Base-by-base conservation (phyloP, 768 basidiomycete species). In the Suillus bovinus region DNA sequence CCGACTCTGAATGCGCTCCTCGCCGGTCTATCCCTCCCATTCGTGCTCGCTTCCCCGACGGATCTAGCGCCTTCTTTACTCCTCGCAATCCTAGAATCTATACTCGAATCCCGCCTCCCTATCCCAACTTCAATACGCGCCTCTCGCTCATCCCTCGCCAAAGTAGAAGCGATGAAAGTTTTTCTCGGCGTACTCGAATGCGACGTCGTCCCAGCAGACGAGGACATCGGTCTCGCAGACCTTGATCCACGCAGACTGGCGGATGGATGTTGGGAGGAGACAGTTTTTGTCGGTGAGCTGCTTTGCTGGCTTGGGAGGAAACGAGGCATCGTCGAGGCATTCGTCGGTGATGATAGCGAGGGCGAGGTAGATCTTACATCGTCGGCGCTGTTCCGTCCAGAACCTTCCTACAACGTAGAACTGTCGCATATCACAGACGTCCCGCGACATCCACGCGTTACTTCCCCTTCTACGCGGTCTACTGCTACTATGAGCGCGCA, bases 11-110 rank as follows among this genome's bases (percentile, higher is more conserved):
- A 86, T 65, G 64, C 70, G 27, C 81, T 87, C 44, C 78, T 87
- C 39, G 65, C 64, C 1, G 68, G 76, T 0, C 72, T 87, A 49
- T 65, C 72, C 22, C 71, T 87, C 22, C 83, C 84, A 3, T 76
- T 86, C 52, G 66, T 68, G 27, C 70, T 89, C 16, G 69, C 79
- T 41, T 79, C 83, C 39, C 85, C 84, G 16, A 71, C 76, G 13
- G 88, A 93, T 67, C 81, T 93, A 11, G 90, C 88, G 0, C 90
- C 91, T 0, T 84, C 86, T 0, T 80, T 93, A 9, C 80, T 93
- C 27, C 81, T 93, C 38, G 86, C 84, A 44, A 81, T 91, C 64
- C 79, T 92, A 17, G 90, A 91, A 64, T 84, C 81, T 1, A 74
- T 91, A 47, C 76, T 90, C 41, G 70, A 75, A 24, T 69, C 75